Conservation (phyloP, 2,329 filamentous ascomycete species). For the Zarea fungicola region DNA sequence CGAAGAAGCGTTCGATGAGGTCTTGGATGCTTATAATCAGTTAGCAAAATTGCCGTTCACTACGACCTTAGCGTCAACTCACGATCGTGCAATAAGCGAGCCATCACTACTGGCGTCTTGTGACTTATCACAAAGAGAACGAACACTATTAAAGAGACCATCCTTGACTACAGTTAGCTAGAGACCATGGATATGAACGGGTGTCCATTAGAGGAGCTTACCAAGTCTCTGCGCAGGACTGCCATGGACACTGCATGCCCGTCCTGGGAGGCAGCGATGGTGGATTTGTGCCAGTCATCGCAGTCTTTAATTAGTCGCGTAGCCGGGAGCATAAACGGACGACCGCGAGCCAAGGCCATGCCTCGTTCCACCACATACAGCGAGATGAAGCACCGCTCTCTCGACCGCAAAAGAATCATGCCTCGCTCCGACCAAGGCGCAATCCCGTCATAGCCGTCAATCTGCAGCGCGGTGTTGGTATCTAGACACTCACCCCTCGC, state of each 20-base stretch:
- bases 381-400: slow-evolving; percentile 66
- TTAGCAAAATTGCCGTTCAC: slow-evolving; percentile 16
- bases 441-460: slow-evolving; percentile 63
- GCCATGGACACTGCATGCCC: slow-evolving; percentile 68
- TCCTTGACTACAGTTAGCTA: slow-evolving; percentile 33
- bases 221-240: slow-evolving; percentile 61
- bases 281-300: slow-evolving; percentile 62
- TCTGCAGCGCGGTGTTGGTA: slow-evolving; percentile 55
- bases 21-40: slow-evolving; percentile 43
- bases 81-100: slow-evolving; percentile 48
- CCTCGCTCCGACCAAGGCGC: slow-evolving; percentile 57
- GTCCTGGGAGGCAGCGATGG: slow-evolving; percentile 60
- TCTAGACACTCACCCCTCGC: slow-evolving; percentile 65
- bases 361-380: slow-evolving; percentile 68
- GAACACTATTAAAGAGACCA: slow-evolving; percentile 51
- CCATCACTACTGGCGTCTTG: slow-evolving; percentile 45
- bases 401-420: slow-evolving; percentile 54
- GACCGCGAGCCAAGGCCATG: slow-evolving; percentile 64
- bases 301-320: slow-evolving; percentile 62
- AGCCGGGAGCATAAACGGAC: slow-evolving; percentile 63
- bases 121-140: slow-evolving; percentile 55
- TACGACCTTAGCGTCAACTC: slow-evolving; percentile 18
- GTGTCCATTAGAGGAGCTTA: slow-evolving; percentile 28
- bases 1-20: slow-evolving; percentile 61
- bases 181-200: slow-evolving; percentile 1